Evolutionary conservation across 108 stramenopile species (phyloP), one percentile per base, ranked within the genome.

Genomic region (Cyclotella kingstonii): DNA sequence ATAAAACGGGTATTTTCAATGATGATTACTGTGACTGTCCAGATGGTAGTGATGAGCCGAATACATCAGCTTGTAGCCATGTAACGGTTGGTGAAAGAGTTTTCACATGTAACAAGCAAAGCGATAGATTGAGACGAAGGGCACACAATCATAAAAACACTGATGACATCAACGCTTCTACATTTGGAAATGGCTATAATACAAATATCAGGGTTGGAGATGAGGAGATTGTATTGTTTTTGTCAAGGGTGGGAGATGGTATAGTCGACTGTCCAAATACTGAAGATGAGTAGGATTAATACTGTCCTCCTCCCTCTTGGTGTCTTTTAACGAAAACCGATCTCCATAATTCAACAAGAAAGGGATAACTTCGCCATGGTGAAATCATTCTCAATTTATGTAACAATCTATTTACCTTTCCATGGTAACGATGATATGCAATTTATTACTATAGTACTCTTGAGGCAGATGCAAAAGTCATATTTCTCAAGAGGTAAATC

Each of bases 21-120:
- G 87, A 89, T 61, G 79, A 86, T 67, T 89, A 86, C 34, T 89
- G 87, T 47, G 87, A 89, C 73, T 89, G 87, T 54, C 62, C 67
- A 4, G 83, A 89, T 71, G 87, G 87, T 30, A 73, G 57, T 27
- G 87, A 89, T 61, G 87, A 89, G 57, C 63, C 79, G 3, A 35
- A 54, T 4, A 86, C 87, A 10, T 80, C 87, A 14, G 87, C 87
- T 0, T 89, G 87, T 60, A 68, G 75, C 4, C 74, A 84, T 54
- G 2, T 81, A 11, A n/a, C 71, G 23, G 82, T 85, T 0, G 78
- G 79, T 28, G 29, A 70, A 47, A 23, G 25, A 10, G 51, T 78
- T 21, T 89, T 85, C 63, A 29, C 47, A 14, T 89, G 87, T 50
- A 11, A 59, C 14, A 45, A 66, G 31, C n/a, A n/a, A n/a, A n/a